Evolutionary conservation across 1,139 yeast genomes (phyloP).

Genomic region (Blastobotrys ciferrii): DNA sequence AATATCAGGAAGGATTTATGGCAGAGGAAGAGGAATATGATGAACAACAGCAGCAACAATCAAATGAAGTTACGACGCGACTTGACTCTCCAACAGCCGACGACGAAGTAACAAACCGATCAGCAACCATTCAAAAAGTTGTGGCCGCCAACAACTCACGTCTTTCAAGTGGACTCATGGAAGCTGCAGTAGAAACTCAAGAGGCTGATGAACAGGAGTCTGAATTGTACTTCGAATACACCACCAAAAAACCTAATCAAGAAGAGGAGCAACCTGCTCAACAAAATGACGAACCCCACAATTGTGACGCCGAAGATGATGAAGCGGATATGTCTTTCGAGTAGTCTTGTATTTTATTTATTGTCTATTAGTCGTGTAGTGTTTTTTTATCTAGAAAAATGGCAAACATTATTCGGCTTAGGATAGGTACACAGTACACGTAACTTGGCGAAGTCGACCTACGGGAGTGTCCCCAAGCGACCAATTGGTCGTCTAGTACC

Average conservation of each 20-base stretch:
- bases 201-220: conserved; percentile 17
- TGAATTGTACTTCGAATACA: conserved; percentile 15
- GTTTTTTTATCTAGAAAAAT: too few species aligned
- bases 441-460: too few species aligned
- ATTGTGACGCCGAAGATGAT: conserved; percentile 8
- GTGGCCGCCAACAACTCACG: conserved; percentile 1
- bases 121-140: neutral
- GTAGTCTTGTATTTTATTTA: conserved; percentile 4
- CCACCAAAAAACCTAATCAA: conserved; percentile 2
- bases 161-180: neutral
- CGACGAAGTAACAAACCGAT: neutral
- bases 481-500: too few species aligned
- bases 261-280: neutral
- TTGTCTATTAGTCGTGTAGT: too few species aligned
- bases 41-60: conserved; percentile 21
- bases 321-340: conserved; percentile 18
- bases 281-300: neutral
- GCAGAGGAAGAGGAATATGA: conserved; percentile 21
- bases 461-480: too few species aligned
- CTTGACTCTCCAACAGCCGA: neutral
- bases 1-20: conserved; percentile 19
- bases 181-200: conserved; percentile 19
- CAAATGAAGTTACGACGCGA: conserved; percentile 8
- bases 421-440: too few species aligned
- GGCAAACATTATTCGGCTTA: too few species aligned